Base-by-base conservation (phyloP, 495 filamentous ascomycete species). In the Daldinia vernicosa region DNA sequence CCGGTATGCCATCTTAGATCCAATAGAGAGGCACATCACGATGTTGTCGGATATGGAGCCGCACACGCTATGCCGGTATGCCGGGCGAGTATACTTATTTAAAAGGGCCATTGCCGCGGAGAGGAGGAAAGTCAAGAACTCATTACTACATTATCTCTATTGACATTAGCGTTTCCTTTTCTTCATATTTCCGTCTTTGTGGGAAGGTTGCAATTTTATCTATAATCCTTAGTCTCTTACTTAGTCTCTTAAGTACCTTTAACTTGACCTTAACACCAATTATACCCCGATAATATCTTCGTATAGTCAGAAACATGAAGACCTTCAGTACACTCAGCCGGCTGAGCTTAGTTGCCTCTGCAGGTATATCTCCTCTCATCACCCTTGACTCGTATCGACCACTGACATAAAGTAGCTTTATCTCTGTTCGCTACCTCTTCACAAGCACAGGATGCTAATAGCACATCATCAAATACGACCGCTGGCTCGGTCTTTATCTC, bases 401-500 rank as follows among this genome's bases (percentile, higher is more conserved):
- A 28, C 61, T 73, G 47, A 73, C 50, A 24, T 27, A 7, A 14
- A 39, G 24, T 17, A 74, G 71, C 33, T 12, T 19, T 67, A 9
- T 65, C 74, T 7, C 32, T 74, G 35, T 52, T 72, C 47, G 3
- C 28, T 50, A 22, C 60, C 11, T 63, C 55, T n/a, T 60, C 70
- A 5, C 70, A 60, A 28, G 70, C 64, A 58, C 70, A 68, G n/a
- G 70, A 64, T 60, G 70, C 54, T 40, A 30, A 39, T 15, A 56
- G 9, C 7, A 60, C 54, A 6, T 33, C 57, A 28, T 57, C 64
- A 14, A 66, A 65, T 32, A 57, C 70, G 30, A 63, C 63, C 56
- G 67, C 74, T 17, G 62, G 60, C 7, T 78, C 80, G 43, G 74
- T 79, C 70, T 84, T 82, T 74, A 68, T 79, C 59, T 66, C 74